Base-by-base conservation (phyloP, 108 stramenopile species). In the Stephanodiscus minutulus region DNA sequence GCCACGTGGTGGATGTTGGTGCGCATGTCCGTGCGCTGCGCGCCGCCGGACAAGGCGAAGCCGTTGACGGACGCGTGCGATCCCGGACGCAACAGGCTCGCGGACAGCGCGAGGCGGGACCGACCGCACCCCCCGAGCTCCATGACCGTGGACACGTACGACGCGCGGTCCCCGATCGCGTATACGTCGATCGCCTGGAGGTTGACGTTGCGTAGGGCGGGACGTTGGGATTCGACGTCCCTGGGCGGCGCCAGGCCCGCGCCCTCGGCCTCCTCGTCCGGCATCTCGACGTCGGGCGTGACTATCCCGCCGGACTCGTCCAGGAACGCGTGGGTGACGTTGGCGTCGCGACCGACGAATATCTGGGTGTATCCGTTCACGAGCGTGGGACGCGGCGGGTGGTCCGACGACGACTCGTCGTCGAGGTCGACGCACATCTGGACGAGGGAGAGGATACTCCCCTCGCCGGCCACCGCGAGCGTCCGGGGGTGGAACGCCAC, bases 1-100 rank as follows among this genome's bases (percentile, higher is more conserved):
- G 91, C 94, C 55, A 89, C 80, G 80, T 98, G 97, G 41, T 94
- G 94, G 66, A 98, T 95, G 68, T 90, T 90, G 10, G 96, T 91
- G 66, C 92, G 89, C 65, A 92, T 83, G 61, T 98, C 97, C 12
- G 84, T 64, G 29, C 83, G 74, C 83, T 98, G 97, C 25, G 84
- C 80, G 24, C 93, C 92, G 28, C 93, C 94, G 21, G 90, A 81
- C 0, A 98, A 73, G 22, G 80, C 64, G 27, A 96, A 89, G 1
- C 95, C 95, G 66, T 88, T 86, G 44, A 97, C 48, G 24, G 74
- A 64, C 56, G 88, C 91, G 25, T 69, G 67, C 39, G 88, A 59
- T 21, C 83, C 87, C 15, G 90, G 86, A 13, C 77, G 88, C 10
- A 94, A 69, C 60, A 97, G 80, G 33, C 79, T 63, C 7, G 89